Percentiles rank a stretch among this genome's conserved stretches.
phyloP scores from a whole-genome alignment of 257 asterid genomes.

The Solanum chiquidenum region DNA sequence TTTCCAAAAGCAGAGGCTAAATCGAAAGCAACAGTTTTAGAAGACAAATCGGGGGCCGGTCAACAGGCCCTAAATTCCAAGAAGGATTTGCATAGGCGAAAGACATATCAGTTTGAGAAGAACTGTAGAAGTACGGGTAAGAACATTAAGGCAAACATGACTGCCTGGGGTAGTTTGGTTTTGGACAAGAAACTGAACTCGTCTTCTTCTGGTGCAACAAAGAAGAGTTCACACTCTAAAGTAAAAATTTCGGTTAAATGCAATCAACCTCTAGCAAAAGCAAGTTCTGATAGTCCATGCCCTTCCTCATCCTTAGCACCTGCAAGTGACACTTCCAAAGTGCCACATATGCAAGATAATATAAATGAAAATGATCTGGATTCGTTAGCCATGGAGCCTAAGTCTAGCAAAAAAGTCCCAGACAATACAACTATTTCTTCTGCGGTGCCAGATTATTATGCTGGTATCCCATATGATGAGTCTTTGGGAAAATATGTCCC shows the following conservation, averaged over 20 bases:
- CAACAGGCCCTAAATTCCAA: slow-evolving; percentile 32
- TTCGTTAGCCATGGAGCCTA: slow-evolving; percentile 8
- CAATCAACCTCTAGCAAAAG: slow-evolving; percentile 15
- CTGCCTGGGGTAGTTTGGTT: slow-evolving; percentile 65
- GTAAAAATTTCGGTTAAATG: slow-evolving; percentile 12
- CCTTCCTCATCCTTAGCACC: slow-evolving; percentile 1
- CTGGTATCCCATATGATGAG: slow-evolving; percentile 44
- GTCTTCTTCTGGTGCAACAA: slow-evolving; percentile 27
- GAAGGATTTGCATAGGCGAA: slow-evolving; percentile 58
- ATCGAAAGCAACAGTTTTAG: slow-evolving; percentile 13
- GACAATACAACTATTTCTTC: slow-evolving; percentile 9
- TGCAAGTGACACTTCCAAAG: neutral
- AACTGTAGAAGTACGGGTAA: slow-evolving; percentile 45
- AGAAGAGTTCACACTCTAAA: slow-evolving; percentile 31
- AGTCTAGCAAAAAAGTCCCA: slow-evolving; percentile 5
- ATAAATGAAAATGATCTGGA: slow-evolving; percentile 12
- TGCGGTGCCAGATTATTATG: slow-evolving; percentile 20
- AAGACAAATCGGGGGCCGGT: slow-evolving; percentile 31
- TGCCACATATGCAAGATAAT: slow-evolving; percentile 16
- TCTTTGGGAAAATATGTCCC: slow-evolving; percentile 34
- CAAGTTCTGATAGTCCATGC: slow-evolving; percentile 7
- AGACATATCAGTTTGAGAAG: slow-evolving; percentile 52
- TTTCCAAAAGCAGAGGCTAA: slow-evolving; percentile 28
- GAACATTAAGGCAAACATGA: slow-evolving; percentile 58
- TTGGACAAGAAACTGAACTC: slow-evolving; percentile 38